Base-by-base conservation (phyloP, 1,284 basidiomycete genomes). In the Trichosporon coremiiforme region DNA sequence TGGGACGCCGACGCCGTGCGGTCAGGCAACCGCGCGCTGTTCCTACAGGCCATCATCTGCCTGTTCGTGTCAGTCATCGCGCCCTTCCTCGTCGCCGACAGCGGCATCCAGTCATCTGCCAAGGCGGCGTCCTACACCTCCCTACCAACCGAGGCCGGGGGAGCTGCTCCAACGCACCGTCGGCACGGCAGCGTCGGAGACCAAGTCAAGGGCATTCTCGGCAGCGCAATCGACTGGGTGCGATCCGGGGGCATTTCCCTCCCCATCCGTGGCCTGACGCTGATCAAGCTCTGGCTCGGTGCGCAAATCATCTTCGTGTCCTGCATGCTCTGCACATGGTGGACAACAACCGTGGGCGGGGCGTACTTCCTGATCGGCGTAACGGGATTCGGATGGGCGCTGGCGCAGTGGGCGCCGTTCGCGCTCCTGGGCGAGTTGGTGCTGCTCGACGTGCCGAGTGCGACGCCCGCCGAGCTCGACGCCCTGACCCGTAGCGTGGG, bases 1-100 rank as follows among this genome's bases (percentile, higher is more conserved):
- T 75, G 88, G 31, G 87, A 90, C 55, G 86, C 85, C 10, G 89
- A 91, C 76, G 90, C 91, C 0, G 93, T 91, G 0, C 89, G 94
- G 3, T 86, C 91, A 1, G 95, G 94, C 20, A 90, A 93, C 1
- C 87, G 90, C 20, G 93, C 95, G 0, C 85, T 97, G 66, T 90
- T 97, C 78, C 89, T 88, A 76, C 90, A 90, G 64, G 87, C 94
- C 0, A 65, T 94, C 12, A 83, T 95, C 10, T 87, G 90, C 2
- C 86, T 98, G 12, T 74, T 85, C 9, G 85, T 89, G 12, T 94
- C 92, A 68, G 80, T 94, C 65, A 75, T 90, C 29, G 82, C 94
- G 12, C 95, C 95, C 0, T 86, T 88, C 63, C 87, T 95, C 70
- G 88, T 94, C 5, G 64, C 77, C 1, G 77, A 79, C 36, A 82